Evolutionary conservation across 768 basidiomycete species (phyloP).

Genomic region (Auriscalpium orientale): DNA sequence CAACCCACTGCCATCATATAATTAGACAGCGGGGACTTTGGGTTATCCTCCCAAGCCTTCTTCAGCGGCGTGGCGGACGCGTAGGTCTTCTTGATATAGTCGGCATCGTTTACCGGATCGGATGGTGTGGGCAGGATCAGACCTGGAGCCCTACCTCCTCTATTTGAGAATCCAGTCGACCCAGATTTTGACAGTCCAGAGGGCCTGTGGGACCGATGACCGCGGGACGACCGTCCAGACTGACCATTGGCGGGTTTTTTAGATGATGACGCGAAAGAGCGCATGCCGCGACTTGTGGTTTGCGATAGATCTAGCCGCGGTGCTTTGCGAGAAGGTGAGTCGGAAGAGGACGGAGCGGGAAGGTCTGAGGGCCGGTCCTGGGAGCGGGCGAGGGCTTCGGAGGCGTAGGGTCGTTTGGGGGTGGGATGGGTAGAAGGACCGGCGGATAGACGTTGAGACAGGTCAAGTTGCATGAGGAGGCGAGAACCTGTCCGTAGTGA

Average conservation of each 20-base stretch:
- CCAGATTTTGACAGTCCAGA: neutral
- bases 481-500: constrained; percentile 41
- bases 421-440: constrained; percentile 16
- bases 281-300: constrained; percentile 2
- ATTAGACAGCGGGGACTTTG: constrained; percentile 47
- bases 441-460: constrained; percentile 22
- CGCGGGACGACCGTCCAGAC: neutral
- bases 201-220: neutral
- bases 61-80: constrained; percentile 25
- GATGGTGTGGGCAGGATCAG: constrained; percentile 4
- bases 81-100: constrained; percentile 24
- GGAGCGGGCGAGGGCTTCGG: constrained; percentile 25
- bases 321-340: constrained; percentile 1
- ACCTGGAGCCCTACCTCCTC: constrained; percentile 1
- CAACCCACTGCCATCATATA: constrained; percentile 19
- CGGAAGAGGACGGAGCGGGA: neutral
- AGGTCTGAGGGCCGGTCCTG: constrained; percentile 1
- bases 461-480: constrained; percentile 55
- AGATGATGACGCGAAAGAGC: constrained; percentile 4
- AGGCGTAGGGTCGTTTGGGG: constrained; percentile 42
- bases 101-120: constrained; percentile 29
- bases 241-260: neutral
- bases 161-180: no score
- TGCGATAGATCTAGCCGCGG: neutral
- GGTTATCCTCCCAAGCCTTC: constrained; percentile 30